Evolutionary conservation across 1,284 basidiomycete species (phyloP), one percentile per base, ranked within the genome.

Genomic region (Boletellus sp.): DNA sequence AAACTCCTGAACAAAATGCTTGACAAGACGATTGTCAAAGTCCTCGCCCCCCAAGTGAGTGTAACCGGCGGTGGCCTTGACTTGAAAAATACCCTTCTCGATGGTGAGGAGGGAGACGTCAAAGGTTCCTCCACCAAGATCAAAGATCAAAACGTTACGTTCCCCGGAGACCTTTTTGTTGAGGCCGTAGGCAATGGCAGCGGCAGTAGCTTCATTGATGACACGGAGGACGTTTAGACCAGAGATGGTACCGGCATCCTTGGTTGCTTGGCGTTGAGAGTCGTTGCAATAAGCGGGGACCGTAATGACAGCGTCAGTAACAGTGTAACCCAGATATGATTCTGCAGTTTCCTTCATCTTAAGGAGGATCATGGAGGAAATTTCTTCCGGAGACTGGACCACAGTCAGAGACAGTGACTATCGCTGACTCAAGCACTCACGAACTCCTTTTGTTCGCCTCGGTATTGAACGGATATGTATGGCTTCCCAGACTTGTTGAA

Each of bases 341-440:
- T 98, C 96, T 43, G 95, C 95, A 53, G 86, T 93, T 80, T 98
- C 95, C 81, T 92, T 93, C 95, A 98, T 97, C 82, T 98, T 98
- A 61, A 85, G 75, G 55, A 97, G 83, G 60, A 98, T 83, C 95
- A 98, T 98, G 55, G 96, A 94, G 5, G 94, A 97, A 65, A 98
- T 86, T 75, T 97, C 95, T 72, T 97, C 93, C 39, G 94, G 93
- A 24, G 92, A 91, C 87, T 89, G 16, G 5, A 21, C 16, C n/a
- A 11, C 11, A 11, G 10, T 65, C 21, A 61, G 61, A 60, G 24
- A 52, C 45, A 58, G 8, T 16, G 18, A 7, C 5, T 8, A 22
- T 22, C 10, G 11, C 8, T n/a, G 39, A 21, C 28, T 33, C 12
- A 24, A 19, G 10, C 21, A 84, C 88, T 77, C 65, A 91, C 89